Percentiles rank a stretch among this genome's conserved stretches.
These are phyloP conservation scores for Penicillium tannophilum DNA, from an alignment of 495 filamentous ascomycete species.

Conservation along the genomic window DNA sequence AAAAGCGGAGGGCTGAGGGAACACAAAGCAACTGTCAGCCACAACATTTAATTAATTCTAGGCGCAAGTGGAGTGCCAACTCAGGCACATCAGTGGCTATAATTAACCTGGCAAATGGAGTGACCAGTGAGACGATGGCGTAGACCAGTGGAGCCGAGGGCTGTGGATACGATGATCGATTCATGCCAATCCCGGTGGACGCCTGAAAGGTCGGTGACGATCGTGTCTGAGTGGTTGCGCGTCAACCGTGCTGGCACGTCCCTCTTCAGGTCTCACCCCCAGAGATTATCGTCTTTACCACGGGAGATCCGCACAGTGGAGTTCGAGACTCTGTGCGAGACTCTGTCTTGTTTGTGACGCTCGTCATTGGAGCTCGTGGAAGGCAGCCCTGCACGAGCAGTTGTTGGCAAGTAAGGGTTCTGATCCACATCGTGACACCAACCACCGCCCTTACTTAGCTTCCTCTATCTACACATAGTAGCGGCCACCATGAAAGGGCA, in stretches of 20 bases:
- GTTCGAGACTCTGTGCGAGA: neutral
- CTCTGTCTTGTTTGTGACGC: conserved; percentile 6
- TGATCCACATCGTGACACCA: neutral
- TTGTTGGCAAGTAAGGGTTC: neutral
- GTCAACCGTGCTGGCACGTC: neutral
- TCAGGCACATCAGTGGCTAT: conserved; percentile 10
- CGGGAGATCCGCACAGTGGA: neutral
- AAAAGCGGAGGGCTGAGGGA: conserved; percentile 11
- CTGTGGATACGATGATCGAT: neutral
- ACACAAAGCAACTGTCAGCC: conserved; percentile 15
- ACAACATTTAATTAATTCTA: conserved; percentile 17
- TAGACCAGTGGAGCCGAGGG: conserved; percentile 11
- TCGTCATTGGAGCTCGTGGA: conserved; percentile 9
- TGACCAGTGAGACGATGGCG: conserved; percentile 16
- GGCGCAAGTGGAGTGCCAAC: conserved; percentile 17
- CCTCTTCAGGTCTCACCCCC: conserved; percentile 1
- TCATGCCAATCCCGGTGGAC: conserved; percentile 2
- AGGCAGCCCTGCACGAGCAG: conserved; percentile 10
- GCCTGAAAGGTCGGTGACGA: conserved; percentile 15
- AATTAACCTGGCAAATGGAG: conserved; percentile 17
- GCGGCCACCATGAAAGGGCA: neutral
- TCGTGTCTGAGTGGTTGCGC: conserved; percentile 6
- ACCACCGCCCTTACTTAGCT: neutral
- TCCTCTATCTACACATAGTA: too few relatives aligned
- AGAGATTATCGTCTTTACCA: neutral